Percentiles rank a stretch among this genome's conserved stretches.
phyloP scores from a whole-genome alignment of 306 rosid species.

The Castanea mollissima region DNA sequence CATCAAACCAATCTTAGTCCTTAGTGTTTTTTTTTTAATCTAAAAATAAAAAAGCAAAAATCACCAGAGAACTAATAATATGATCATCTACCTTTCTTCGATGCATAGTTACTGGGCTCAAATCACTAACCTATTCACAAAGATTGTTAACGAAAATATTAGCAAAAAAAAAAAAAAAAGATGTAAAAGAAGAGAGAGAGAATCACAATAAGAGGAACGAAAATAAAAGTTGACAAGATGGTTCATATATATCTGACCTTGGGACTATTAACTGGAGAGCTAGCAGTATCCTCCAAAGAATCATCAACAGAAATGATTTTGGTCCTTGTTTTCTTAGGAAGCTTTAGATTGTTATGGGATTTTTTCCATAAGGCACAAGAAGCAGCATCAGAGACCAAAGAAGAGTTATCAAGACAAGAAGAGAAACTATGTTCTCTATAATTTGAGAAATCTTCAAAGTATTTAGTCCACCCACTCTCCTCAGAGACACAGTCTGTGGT shows the following conservation, averaged over 20 bases:
- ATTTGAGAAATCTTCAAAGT: constrained; percentile 67
- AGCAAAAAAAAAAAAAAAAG: not conserved
- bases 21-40: not conserved
- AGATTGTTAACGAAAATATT: not conserved
- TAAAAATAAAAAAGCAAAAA: not conserved
- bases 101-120: constrained; percentile 39
- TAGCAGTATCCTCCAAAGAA: constrained; percentile 92
- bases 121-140: constrained; percentile 51
- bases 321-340: constrained; percentile 54
- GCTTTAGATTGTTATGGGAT: constrained; percentile 25
- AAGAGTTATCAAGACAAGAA: constrained; percentile 51
- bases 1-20: not conserved
- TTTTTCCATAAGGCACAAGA: constrained; percentile 70
- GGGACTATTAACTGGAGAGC: constrained; percentile 90
- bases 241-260: constrained; percentile 45
- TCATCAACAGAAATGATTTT: constrained; percentile 43
- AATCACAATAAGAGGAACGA: not conserved
- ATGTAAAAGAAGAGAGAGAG: not conserved
- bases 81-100: constrained; percentile 46
- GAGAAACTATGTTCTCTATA: constrained; percentile 26
- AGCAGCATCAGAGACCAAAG: constrained; percentile 87
- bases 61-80: constrained; percentile 57
- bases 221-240: not conserved
- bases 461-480: constrained; percentile 96
- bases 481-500: constrained; percentile 16